Evolutionary conservation across 2,329 filamentous ascomycete genomes (phyloP).

Genomic region (Beauveria caledonica): DNA sequence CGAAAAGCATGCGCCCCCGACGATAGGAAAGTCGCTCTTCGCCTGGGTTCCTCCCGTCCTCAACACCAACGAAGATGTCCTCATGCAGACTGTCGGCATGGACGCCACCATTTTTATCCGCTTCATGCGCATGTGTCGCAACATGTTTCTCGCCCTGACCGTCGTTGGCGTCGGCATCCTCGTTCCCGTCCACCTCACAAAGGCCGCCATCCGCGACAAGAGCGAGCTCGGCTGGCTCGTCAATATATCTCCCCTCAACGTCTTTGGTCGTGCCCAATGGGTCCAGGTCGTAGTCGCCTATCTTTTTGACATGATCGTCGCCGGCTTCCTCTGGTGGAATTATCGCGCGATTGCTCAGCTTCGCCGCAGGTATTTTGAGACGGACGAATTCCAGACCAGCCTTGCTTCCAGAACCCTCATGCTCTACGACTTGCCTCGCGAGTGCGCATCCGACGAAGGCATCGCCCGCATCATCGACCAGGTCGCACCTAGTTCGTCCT

Average conservation of each 20-base stretch:
- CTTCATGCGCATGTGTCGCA: conserved; percentile 83
- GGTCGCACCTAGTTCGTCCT: conserved; percentile 67
- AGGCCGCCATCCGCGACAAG: conserved; percentile 23
- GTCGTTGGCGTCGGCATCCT: conserved; percentile 68
- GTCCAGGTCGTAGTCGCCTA: conserved; percentile 51
- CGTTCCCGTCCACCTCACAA: conserved; percentile 67
- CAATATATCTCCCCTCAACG: conserved; percentile 51
- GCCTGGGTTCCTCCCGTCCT: conserved; percentile 78
- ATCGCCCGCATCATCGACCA: conserved; percentile 76
- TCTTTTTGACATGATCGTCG: conserved; percentile 66
- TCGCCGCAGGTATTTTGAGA: conserved; percentile 73
- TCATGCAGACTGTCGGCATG: conserved; percentile 78
- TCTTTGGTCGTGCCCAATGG: conserved; percentile 48
- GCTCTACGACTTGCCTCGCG: conserved; percentile 75
- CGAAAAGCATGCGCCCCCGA: conserved; percentile 78
- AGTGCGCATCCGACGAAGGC: conserved; percentile 75
- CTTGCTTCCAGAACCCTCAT: conserved; percentile 67
- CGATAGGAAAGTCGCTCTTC: conserved; percentile 77
- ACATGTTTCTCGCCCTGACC: conserved; percentile 70
- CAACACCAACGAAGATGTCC: conserved; percentile 64
- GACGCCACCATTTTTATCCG: conserved; percentile 88
- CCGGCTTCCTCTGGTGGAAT: conserved; percentile 82
- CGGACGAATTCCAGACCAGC: conserved; percentile 78
- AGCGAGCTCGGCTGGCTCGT: conserved; percentile 39
- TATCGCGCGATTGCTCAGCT: conserved; percentile 66